These are phyloP conservation scores for Starmerella sp. DNA, from an alignment of 805 yeast genomes.

Conservation along the genomic window DNA sequence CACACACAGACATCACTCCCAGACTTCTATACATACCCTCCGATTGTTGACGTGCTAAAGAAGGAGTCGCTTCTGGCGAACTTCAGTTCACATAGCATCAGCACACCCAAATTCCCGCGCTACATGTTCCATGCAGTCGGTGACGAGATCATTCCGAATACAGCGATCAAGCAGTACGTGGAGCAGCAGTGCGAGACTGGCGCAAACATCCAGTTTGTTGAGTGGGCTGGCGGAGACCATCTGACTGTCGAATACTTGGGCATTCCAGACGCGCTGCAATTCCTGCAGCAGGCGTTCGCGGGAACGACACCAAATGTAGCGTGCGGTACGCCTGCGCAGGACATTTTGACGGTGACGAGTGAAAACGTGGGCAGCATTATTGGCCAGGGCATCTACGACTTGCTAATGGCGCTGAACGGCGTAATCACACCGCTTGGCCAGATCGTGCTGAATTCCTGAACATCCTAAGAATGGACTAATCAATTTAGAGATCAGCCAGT, in stretches of 20 bases:
- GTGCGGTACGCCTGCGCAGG: slow-evolving; percentile 7
- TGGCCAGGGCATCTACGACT: slow-evolving; percentile 1
- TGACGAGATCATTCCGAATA: slow-evolving; percentile 21
- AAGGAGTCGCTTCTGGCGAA: background rate
- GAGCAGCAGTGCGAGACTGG: slow-evolving; percentile 8
- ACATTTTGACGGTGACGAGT: slow-evolving; percentile 4
- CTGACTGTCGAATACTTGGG: slow-evolving; percentile 1
- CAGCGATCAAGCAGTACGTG: slow-evolving; percentile 11
- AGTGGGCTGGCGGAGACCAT: slow-evolving; percentile 5
- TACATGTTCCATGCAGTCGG: slow-evolving; percentile 20
- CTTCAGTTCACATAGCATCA: slow-evolving; percentile 6
- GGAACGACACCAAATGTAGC: slow-evolving; percentile 7
- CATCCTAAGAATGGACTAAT: too few species aligned
- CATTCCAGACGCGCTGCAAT: slow-evolving; percentile 12
- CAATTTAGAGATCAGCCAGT: too few species aligned
- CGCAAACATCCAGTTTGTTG: slow-evolving; percentile 7
- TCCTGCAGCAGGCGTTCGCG: slow-evolving; percentile 4
- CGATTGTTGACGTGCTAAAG: background rate
- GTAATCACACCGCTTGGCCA: slow-evolving; percentile 3
- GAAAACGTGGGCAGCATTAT: background rate
- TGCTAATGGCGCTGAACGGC: background rate
- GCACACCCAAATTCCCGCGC: slow-evolving; percentile 19
- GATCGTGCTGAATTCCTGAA: background rate
- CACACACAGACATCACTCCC: background rate
- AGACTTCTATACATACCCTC: background rate